Percentiles rank a stretch among this genome's conserved stretches.
phyloP scores from a whole-genome alignment of 306 rosid species.

The Quercus variabilis region DNA sequence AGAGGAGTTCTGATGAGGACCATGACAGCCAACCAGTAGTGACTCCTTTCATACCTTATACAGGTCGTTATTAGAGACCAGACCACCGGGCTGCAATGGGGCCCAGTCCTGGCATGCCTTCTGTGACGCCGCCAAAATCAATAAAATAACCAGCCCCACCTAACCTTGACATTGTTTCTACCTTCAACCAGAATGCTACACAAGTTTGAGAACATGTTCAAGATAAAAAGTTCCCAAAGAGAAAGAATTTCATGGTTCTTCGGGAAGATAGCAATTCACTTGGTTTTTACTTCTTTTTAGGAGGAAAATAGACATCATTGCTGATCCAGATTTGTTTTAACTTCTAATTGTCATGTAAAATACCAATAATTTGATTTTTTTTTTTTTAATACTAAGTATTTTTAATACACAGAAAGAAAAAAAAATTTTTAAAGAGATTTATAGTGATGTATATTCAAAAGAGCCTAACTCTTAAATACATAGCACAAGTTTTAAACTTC shows the following conservation, averaged over 20 bases:
- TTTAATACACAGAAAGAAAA: no score
- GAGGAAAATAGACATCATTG: background rate
- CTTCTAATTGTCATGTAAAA: background rate
- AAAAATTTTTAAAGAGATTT: no score
- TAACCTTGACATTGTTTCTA: background rate
- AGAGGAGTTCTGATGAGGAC: background rate
- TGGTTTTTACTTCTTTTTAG: background rate
- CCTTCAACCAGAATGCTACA: background rate
- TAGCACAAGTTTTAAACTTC: no score
- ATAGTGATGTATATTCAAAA: no score
- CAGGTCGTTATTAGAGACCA: no score
- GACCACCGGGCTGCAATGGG: background rate
- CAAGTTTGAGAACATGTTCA: no score
- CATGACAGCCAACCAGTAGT: background rate
- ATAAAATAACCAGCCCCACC: background rate
- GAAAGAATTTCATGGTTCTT: background rate
- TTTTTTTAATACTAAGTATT: no score
- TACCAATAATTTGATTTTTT: background rate
- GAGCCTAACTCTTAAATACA: no score
- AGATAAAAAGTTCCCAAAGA: no score
- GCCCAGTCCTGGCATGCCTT: background rate
- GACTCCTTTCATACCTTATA: no score
- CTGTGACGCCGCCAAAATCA: background rate
- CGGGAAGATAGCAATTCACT: background rate
- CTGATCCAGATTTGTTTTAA: no score